Evolutionary conservation across 202 grass and related monocot species (phyloP).

Genomic region (Schoenoplectus tabernaemontani): DNA sequence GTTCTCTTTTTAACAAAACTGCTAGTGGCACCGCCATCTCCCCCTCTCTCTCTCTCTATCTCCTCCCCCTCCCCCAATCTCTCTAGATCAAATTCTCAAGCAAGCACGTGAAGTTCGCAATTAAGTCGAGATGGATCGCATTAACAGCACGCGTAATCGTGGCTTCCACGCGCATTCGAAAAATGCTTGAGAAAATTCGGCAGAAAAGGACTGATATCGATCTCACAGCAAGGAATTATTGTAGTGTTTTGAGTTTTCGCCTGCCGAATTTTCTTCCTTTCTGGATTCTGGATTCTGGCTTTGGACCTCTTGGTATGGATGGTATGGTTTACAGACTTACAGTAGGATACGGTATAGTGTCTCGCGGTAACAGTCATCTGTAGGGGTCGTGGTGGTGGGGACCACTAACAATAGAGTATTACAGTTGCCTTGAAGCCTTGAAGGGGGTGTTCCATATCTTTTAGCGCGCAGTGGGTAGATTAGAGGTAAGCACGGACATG

Average conservation of each 20-base stretch:
- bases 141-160: conserved; percentile 23
- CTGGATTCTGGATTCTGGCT: background rate
- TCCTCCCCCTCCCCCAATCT: background rate
- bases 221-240: background rate
- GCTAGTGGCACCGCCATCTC: conserved; percentile 53
- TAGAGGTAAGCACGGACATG: background rate
- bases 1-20: conserved; percentile 79
- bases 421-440: background rate
- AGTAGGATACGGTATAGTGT: background rate
- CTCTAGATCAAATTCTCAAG: conserved; percentile 17
- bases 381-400: background rate
- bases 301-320: background rate
- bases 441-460: background rate
- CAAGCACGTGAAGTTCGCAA: background rate
- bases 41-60: conserved; percentile 15
- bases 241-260: background rate
- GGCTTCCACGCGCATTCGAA: conserved; percentile 29
- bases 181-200: background rate
- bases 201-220: conserved; percentile 1
- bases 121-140: background rate
- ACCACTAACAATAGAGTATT: background rate
- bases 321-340: background rate
- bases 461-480: background rate
- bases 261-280: background rate
- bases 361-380: background rate